Conservation (phyloP, 306 rosid genomes). For the Alnus rubra region DNA sequence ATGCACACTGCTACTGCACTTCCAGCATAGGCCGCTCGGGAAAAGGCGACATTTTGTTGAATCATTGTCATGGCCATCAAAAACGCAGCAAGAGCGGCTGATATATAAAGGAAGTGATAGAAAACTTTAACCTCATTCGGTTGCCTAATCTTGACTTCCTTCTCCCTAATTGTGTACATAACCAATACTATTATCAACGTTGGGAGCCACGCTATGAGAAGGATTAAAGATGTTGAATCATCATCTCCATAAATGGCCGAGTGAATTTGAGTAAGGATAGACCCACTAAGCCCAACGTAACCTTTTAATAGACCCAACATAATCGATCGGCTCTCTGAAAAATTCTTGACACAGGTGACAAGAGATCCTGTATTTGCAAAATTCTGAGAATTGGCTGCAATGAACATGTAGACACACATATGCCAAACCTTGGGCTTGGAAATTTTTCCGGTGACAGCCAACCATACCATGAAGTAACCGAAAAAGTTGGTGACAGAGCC, state of each 20-base stretch:
- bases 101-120: conserved; percentile 37
- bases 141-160: conserved; percentile 23
- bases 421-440: conserved; percentile 48
- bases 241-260: conserved; percentile 45
- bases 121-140: conserved; percentile 39
- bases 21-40: conserved; percentile 30
- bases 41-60: conserved; percentile 24
- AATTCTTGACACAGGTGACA: conserved; percentile 44
- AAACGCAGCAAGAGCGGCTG: conserved; percentile 39
- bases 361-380: conserved; percentile 50
- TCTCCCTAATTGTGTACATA: conserved; percentile 32
- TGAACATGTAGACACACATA: conserved; percentile 47
- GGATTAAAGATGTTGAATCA: conserved; percentile 43
- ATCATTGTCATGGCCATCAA: conserved; percentile 37
- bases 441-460: conserved; percentile 40
- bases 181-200: conserved; percentile 39
- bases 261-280: conserved; percentile 44
- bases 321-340: conserved; percentile 49
- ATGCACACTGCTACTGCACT: conserved; percentile 20
- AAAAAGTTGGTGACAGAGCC: conserved; percentile 49
- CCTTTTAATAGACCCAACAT: conserved; percentile 53
- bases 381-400: conserved; percentile 49
- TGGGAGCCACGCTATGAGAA: conserved; percentile 52
- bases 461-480: conserved; percentile 58
- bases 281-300: conserved; percentile 52